Evolutionary conservation across 345 rosid species (phyloP), one percentile per base, ranked within the genome.

Genomic region (Angophora floribunda): DNA sequence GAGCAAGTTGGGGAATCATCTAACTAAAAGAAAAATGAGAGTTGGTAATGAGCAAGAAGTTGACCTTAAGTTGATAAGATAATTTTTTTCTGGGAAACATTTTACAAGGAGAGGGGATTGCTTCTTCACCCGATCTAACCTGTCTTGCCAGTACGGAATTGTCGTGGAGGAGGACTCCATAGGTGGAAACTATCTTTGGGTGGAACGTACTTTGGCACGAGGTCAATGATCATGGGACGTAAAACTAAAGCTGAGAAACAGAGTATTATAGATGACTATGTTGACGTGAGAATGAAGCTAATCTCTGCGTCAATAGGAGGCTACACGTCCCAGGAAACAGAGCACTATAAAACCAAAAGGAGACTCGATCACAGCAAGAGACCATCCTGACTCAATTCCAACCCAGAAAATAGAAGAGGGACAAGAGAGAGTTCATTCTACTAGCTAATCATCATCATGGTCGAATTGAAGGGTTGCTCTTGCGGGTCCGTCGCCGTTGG

Each of bases 261-360:
- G 36, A 63, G 75, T 0, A 63, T 0, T 0, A 63, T n/a, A 6
- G 12, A n/a, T 7, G 75, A n/a, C 19, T 55, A n/a, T n/a, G n/a
- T 36, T 36, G 9, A n/a, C 41, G 75, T 14, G 30, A 63, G 15
- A 63, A n/a, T n/a, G 75, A 63, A 63, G 75, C 19, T n/a, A n/a
- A 63, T 63, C 17, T 63, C 75, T n/a, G 19, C 75, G 75, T 63
- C 75, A 32, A n/a, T 13, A 63, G 41, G 75, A 63, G 36, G 75
- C 75, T 63, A 63, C 75, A 63, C 75, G 75, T 63, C 75, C 75
- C 36, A 7, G 36, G 36, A n/a, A 63, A 63, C 75, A 63, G 36
- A 63, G 75, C 75, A 13, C 75, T 13, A 63, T 26, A n/a, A 63
- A 63, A 63, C 70, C 75, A 6, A 13, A 6, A n/a, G 36, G 36